Evolutionary conservation across 1,284 basidiomycete genomes (phyloP).

Genomic region (Porphyrellus sp.): DNA sequence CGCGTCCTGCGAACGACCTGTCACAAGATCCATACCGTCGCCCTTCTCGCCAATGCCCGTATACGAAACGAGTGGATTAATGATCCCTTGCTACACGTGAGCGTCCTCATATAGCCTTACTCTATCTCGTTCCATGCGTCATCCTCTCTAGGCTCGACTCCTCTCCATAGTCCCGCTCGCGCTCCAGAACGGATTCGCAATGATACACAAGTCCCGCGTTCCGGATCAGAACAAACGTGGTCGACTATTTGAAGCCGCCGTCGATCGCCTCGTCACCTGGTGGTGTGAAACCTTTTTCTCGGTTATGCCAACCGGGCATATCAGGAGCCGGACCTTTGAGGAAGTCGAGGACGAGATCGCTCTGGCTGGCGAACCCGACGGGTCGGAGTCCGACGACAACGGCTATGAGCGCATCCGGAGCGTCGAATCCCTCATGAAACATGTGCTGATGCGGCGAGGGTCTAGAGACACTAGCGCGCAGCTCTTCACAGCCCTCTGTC

Average conservation of each 20-base stretch:
- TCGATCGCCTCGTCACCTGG: slow-evolving; percentile 76
- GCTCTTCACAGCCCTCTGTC: slow-evolving; percentile 87
- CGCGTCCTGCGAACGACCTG: slow-evolving; percentile 71
- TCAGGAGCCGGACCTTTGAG: slow-evolving; percentile 73
- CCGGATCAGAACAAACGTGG: slow-evolving; percentile 80
- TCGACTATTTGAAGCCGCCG: slow-evolving; percentile 79
- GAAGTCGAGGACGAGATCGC: slow-evolving; percentile 52
- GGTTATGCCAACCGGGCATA: slow-evolving; percentile 58
- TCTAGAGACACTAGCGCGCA: slow-evolving; percentile 88
- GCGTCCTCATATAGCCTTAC: slow-evolving; percentile 23
- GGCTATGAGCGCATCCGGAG: slow-evolving; percentile 71
- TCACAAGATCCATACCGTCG: slow-evolving; percentile 85
- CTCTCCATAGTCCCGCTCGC: slow-evolving; percentile 79
- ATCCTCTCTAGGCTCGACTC: slow-evolving; percentile 66
- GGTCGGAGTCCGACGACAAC: slow-evolving; percentile 50
- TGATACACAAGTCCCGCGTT: slow-evolving; percentile 79
- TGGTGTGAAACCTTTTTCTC: slow-evolving; percentile 77
- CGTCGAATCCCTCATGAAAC: slow-evolving; percentile 86
- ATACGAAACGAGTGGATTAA: slow-evolving; percentile 86
- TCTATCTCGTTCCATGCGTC: slow-evolving; percentile 11
- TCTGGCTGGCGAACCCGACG: slow-evolving; percentile 19
- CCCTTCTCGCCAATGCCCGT: slow-evolving; percentile 72
- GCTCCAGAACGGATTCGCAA: slow-evolving; percentile 73
- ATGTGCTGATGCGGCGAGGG: slow-evolving; percentile 76
- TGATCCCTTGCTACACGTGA: slow-evolving; percentile 77